Base-by-base conservation (phyloP, 768 basidiomycete species). In the Boletales sp. region DNA sequence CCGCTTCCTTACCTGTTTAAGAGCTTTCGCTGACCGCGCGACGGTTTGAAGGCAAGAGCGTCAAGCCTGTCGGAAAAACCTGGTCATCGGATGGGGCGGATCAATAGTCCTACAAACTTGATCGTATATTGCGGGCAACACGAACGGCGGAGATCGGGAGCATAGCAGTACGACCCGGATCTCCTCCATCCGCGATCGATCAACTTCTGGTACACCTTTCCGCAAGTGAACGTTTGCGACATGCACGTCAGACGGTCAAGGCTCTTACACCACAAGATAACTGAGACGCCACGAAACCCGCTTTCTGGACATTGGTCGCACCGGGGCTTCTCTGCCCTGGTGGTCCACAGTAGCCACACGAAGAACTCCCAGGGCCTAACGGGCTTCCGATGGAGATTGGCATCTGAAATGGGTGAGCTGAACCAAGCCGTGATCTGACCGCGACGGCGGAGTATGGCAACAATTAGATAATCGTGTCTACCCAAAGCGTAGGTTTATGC, bases 61-160 rank as follows among this genome's bases (percentile, higher is more conserved):
- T 87, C 88, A 45, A 90, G 75, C 63, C 87, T 90, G 59, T 51
- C 9, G 27, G 19, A 38, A 19, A 18, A 15, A 30, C 38, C 59
- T 67, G 45, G 63, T 4, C 32, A 27, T 30, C 6, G n/a, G 31
- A 52, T 27, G n/a, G 19, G 52, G 19, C 34, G 36, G 54, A 39
- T 53, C 37, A 21, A 41, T 27, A 42, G 37, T 43, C 53, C 57
- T 43, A 64, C 74, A 48, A 58, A 88, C 92, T 82, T 90, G 66
- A 97, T 97, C 4, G 95, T 92, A 64, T 97, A 95, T 57, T 93
- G 89, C 1, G 94, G 91, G 64, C 95, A 98, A 64, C 95, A 97
- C 10, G 92, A 86, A 6, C 69, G 65, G 54, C 73, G 78, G 67
- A 94, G 73, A 66, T 94, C 84, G 5, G 94, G 94, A 54, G 90